Evolutionary conservation across 2,329 filamentous ascomycete genomes (phyloP).

Genomic region (Fusarium pseudograminearum): DNA sequence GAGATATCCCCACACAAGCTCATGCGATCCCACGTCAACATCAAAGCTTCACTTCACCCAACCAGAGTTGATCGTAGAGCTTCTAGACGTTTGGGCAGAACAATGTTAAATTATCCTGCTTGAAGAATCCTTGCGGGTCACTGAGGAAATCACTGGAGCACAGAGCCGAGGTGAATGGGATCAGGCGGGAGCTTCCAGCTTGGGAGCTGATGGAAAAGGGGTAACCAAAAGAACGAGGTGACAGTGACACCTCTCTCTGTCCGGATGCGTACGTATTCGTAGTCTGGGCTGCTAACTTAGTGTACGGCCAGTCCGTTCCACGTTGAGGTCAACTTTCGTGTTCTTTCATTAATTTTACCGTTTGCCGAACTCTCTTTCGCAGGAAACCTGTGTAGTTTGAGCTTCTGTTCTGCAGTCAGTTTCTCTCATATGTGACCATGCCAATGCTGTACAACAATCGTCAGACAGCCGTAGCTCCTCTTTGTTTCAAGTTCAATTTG

Average conservation of each 20-base stretch:
- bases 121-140: neutral
- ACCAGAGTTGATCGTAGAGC: slow-evolving; percentile 7
- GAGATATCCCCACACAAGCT: slow-evolving; percentile 38
- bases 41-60: slow-evolving; percentile 10
- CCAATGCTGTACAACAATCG: slow-evolving; percentile 14
- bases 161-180: slow-evolving; percentile 8
- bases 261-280: slow-evolving; percentile 18
- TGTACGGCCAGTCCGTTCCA: slow-evolving; percentile 29
- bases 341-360: slow-evolving; percentile 9
- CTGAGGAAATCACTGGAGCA: slow-evolving; percentile 5
- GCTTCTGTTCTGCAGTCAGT: neutral
- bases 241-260: neutral
- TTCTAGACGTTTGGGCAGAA: slow-evolving; percentile 26
- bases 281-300: slow-evolving; percentile 10
- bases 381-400: neutral
- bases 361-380: neutral
- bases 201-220: slow-evolving; percentile 15
- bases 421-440: neutral
- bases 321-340: slow-evolving; percentile 26
- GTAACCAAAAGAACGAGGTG: slow-evolving; percentile 6
- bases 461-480: slow-evolving; percentile 18
- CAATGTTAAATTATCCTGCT: slow-evolving; percentile 7
- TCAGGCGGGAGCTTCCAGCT: slow-evolving; percentile 6
- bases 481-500: slow-evolving; percentile 30
- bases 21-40: slow-evolving; percentile 22